Evolutionary conservation across 148 eudicot genomes (phyloP).

Genomic region (Rhododendron ferrugineum): DNA sequence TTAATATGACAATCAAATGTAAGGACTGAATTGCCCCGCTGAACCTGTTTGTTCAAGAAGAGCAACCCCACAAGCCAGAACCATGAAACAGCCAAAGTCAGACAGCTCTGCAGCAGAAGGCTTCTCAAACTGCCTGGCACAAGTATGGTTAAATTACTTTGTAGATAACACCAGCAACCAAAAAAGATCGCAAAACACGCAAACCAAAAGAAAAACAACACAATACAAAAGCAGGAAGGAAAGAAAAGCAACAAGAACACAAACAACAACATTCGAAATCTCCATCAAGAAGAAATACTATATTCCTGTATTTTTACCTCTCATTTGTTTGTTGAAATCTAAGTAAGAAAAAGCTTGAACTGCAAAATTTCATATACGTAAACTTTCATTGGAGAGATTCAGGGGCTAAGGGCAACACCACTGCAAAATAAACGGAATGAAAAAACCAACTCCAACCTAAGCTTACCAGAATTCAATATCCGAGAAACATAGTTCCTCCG

Average conservation of each 20-base stretch:
- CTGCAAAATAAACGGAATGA: not conserved
- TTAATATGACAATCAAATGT: not conserved
- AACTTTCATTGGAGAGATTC: not conserved
- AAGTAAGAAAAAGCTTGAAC: not conserved
- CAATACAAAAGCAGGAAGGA: not conserved
- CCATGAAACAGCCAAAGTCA: constrained; percentile 72
- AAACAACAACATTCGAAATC: not conserved
- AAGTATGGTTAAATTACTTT: constrained; percentile 32
- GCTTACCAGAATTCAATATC: not conserved
- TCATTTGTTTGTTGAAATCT: not conserved
- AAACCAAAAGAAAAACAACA: not conserved
- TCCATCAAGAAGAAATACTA: not conserved
- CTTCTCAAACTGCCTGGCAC: constrained; percentile 81
- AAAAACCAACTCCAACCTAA: not conserved
- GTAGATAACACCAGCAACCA: constrained; percentile 14
- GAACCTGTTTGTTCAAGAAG: constrained; percentile 76
- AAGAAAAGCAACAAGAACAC: not conserved
- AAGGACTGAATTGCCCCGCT: constrained; percentile 9
- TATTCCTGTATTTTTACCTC: not conserved
- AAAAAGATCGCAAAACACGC: not conserved
- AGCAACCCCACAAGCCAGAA: constrained; percentile 58
- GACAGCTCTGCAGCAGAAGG: constrained; percentile 79
- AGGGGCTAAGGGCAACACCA: not conserved
- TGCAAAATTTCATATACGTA: not conserved
- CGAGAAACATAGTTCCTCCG: not conserved